Evolutionary conservation across 108 stramenopile species (phyloP).

Genomic region (Fragilaria crotonensis): DNA sequence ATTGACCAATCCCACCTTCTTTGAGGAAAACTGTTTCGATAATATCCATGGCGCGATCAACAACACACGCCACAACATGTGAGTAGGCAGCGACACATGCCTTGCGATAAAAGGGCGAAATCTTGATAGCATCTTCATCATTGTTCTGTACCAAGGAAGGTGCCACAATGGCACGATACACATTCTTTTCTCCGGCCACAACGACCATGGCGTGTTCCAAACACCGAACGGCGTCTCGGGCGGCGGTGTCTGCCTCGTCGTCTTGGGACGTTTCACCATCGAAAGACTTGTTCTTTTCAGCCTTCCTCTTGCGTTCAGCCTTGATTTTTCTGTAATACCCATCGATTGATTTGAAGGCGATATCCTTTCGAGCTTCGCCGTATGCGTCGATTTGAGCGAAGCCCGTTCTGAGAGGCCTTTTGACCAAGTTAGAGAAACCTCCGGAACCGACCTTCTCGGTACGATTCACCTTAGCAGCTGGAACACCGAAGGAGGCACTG

Average conservation of each 20-base stretch:
- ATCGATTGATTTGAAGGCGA: slow-evolving; percentile 61
- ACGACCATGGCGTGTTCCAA: slow-evolving; percentile 85
- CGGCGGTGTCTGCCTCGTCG: slow-evolving; percentile 63
- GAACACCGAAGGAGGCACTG: slow-evolving; percentile 33
- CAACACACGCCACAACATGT: slow-evolving; percentile 51
- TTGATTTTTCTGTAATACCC: slow-evolving; percentile 62
- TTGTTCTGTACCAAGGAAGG: slow-evolving; percentile 27
- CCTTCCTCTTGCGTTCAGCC: slow-evolving; percentile 53
- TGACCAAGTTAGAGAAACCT: slow-evolving; percentile 45
- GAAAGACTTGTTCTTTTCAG: slow-evolving; percentile 17
- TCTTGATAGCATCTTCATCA: slow-evolving; percentile 28
- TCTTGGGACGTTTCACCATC: background rate
- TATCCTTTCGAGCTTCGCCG: slow-evolving; percentile 64
- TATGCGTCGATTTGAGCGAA: slow-evolving; percentile 81
- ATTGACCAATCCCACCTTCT: slow-evolving; percentile 59
- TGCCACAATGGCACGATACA: slow-evolving; percentile 69
- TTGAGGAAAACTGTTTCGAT: slow-evolving; percentile 81
- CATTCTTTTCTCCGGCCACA: slow-evolving; percentile 64
- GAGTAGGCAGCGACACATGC: slow-evolving; percentile 66
- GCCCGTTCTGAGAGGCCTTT: slow-evolving; percentile 43
- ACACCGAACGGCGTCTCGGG: slow-evolving; percentile 77
- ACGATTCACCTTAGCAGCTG: slow-evolving; percentile 50
- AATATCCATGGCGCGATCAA: slow-evolving; percentile 75
- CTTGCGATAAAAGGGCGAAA: slow-evolving; percentile 52
- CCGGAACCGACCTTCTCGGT: slow-evolving; percentile 83